Conservation (phyloP, 1,284 basidiomycete genomes). For the Schizophyllum commune region DNA sequence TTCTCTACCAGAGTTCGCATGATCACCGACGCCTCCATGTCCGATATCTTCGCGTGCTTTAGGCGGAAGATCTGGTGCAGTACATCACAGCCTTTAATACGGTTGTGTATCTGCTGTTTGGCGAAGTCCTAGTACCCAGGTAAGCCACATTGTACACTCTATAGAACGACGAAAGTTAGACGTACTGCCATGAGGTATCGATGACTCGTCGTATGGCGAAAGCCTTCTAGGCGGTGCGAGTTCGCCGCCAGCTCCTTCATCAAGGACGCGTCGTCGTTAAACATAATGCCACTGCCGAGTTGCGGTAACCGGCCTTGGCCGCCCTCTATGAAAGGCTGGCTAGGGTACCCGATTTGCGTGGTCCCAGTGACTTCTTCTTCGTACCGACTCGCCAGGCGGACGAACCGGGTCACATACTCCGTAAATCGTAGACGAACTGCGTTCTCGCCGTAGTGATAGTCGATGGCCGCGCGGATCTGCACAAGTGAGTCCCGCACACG, state of each 20-base stretch:
- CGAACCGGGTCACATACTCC: constrained; percentile 72
- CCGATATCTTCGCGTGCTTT: constrained; percentile 41
- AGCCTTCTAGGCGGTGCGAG: constrained; percentile 71
- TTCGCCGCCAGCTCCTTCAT: constrained; percentile 61
- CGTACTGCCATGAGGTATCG: constrained; percentile 51
- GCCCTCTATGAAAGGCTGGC: constrained; percentile 26
- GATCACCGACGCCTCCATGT: constrained; percentile 63
- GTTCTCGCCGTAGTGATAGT: constrained; percentile 71
- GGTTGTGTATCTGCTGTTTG: constrained; percentile 16
- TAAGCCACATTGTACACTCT: not conserved
- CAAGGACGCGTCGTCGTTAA: constrained; percentile 53
- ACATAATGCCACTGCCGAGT: constrained; percentile 65
- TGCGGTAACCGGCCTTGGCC: constrained; percentile 22
- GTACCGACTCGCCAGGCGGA: constrained; percentile 69
- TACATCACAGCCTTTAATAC: constrained; percentile 56
- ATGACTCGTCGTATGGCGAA: constrained; percentile 66
- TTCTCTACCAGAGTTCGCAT: constrained; percentile 66
- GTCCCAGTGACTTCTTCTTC: constrained; percentile 65
- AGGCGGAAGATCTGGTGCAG: constrained; percentile 67
- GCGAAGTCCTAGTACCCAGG: constrained; percentile 44
- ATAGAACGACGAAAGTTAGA: not conserved
- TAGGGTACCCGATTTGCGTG: constrained; percentile 61
- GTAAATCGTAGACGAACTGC: constrained; percentile 73
- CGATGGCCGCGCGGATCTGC: constrained; percentile 63
- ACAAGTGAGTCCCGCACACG: constrained; percentile 4